Evolutionary conservation across 495 filamentous ascomycete genomes (phyloP), one percentile per base, ranked within the genome.

Genomic region (Penicillium lividum): DNA sequence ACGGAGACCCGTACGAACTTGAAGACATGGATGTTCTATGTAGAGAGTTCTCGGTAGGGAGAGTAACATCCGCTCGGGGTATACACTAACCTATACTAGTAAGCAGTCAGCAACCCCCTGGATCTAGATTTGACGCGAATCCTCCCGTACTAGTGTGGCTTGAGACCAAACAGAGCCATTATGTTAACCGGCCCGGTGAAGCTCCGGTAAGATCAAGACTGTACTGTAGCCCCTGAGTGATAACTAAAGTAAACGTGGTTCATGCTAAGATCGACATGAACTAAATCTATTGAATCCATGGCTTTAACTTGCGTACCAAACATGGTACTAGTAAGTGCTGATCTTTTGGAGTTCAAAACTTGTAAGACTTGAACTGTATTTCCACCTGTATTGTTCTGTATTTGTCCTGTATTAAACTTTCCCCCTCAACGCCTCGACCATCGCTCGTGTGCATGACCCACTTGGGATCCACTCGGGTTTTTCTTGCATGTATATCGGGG

Each of bases 401-500:
- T 22, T 22, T 1, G 22, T 22, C 22, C 22, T 22, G 22, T 1
- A 27, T 10, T 30, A 22, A 18, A 25, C 16, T 46, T 22, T 18
- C 53, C 53, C 30, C 22, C 22, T 22, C 22, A 22, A 22, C 22
- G 22, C 22, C 22, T 22, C 22, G 22, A 22, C 22, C 22, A 22
- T 22, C 22, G 22, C 22, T 22, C 22, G 22, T 22, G 22, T 22
- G 22, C 22, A 22, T 22, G 22, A 22, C 22, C 22, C 22, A 22
- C 22, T 22, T 22, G 22, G 22, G 22, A 22, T 22, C 22, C 22
- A 22, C 22, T 22, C 22, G 22, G 22, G 22, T 22, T 22, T 22
- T 30, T 38, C 16, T 40, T 13, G 31, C 52, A 57, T 62, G 49
- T 65, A 65, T 65, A 65, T 34, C 47, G 50, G 43, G 50, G 45